Conservation (phyloP, 768 basidiomycete species). For the Rhizopogon vulgaris region DNA sequence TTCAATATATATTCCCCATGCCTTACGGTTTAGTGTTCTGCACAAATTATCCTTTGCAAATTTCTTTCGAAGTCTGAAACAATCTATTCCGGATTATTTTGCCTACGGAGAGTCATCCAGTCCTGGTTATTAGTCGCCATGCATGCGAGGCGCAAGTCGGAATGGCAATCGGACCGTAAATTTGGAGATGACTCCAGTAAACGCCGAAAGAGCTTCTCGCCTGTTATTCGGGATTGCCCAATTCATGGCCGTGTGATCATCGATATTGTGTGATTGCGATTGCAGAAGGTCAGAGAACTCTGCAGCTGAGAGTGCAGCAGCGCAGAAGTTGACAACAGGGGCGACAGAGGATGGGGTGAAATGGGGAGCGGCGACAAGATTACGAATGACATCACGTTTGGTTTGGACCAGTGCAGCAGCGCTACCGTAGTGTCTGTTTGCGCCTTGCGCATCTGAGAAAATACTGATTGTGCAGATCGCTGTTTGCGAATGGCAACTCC, state of each 20-base stretch:
- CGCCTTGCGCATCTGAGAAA: no score
- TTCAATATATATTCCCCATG: no score
- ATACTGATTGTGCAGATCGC: no score
- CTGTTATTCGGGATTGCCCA: conserved; percentile 17
- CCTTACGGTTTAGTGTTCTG: no score
- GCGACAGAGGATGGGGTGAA: conserved; percentile 17
- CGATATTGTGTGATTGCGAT: not conserved
- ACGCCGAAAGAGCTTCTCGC: conserved; percentile 10
- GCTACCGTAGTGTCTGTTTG: no score
- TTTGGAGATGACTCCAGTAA: conserved; percentile 44
- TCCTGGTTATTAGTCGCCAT: conserved; percentile 17
- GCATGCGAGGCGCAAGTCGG: conserved; percentile 57
- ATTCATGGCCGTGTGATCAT: not conserved
- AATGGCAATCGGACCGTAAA: conserved; percentile 32
- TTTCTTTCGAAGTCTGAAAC: no score
- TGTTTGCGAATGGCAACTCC: no score
- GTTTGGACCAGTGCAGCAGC: no score
- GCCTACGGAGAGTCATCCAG: no score
- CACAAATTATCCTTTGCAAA: no score
- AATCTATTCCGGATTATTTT: no score
- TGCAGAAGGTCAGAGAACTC: conserved; percentile 12
- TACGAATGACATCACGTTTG: conserved; percentile 21
- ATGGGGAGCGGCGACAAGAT: conserved; percentile 28
- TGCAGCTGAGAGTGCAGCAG: conserved; percentile 46
- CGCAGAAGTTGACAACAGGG: conserved; percentile 48